Base-by-base conservation (phyloP, 176 grass and related monocot species). In the Eragrostis curvula region DNA sequence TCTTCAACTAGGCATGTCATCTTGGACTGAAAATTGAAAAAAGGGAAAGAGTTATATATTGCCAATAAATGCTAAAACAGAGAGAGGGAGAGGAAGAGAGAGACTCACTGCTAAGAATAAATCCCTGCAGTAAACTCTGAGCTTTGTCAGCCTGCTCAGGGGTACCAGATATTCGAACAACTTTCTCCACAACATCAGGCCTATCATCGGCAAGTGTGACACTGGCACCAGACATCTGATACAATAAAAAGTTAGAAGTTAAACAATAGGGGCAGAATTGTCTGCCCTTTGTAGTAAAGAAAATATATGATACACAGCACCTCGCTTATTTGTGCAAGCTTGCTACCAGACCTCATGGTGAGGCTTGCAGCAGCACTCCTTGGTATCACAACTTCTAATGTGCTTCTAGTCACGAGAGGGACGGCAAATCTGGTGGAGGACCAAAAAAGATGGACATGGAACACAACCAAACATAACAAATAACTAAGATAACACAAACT, bases 261-360 rank as follows among this genome's bases (percentile, higher is more conserved):
- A 30, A 86, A 71, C 53, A 18, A 57, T 42, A 70, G 70, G 9
- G 28, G 21, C 48, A 64, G 41, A 62, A 29, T 17, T 41, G 16
- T 48, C 57, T 5, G 15, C 47, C 20, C 21, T 73, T 59, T 78
- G 27, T 55, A 64, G 14, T 16, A 66, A 66, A 66, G 13, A 63
- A 42, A 82, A 40, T 66, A 12, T 24, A 80, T 40, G 42, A 83
- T 59, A 79, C 70, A 79, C 51, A 61, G 79, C 47, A 93, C 92
- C 89, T 98, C 92, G 44, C 96, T 95, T 84, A 98, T 98, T 77
- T 95, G 96, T 60, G 93, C 90, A 88, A 98, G 96, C 76, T 98
- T 98, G 86, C 85, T 95, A 78, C 92, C 89, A 78, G 96, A 90
- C 87, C 92, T 93, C 96, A 93, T 90, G 15, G 87, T 88, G 77